These are phyloP conservation scores for Capronia epimyces DNA, from an alignment of 2,329 filamentous ascomycete species.

Conservation along the genomic window DNA sequence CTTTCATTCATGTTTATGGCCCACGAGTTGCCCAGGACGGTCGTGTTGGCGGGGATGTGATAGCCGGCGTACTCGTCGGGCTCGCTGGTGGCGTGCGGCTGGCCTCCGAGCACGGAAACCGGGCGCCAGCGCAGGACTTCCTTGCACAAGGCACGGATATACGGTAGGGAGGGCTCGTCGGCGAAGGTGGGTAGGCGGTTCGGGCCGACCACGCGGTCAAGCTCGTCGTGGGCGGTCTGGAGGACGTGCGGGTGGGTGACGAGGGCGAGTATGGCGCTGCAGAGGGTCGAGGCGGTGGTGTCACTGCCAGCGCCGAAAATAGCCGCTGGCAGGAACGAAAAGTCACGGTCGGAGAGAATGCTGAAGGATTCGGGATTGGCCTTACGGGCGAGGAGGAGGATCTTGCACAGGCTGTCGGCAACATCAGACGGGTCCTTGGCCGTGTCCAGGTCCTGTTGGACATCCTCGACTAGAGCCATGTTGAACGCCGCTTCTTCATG, in stretches of 20 bases:
- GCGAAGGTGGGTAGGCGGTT: constrained; percentile 45
- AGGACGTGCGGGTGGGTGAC: constrained; percentile 42
- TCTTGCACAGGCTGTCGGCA: no score
- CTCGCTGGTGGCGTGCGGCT: constrained; percentile 46
- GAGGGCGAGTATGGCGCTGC: constrained; percentile 32
- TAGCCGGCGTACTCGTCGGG: constrained; percentile 48
- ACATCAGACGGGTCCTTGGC: no score
- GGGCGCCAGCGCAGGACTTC: constrained; percentile 46
- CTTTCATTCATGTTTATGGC: constrained; percentile 32
- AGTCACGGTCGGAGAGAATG: constrained; percentile 42
- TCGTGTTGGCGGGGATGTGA: constrained; percentile 46
- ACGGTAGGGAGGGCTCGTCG: constrained; percentile 47
- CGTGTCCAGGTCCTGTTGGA: no score
- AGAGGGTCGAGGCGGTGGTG: constrained; percentile 31
- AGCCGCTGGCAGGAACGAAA: constrained; percentile 46
- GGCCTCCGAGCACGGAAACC: constrained; percentile 35
- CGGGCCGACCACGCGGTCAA: constrained; percentile 49
- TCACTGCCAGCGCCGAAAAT: constrained; percentile 33
- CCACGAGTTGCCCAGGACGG: constrained; percentile 44
- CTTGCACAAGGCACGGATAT: constrained; percentile 51
- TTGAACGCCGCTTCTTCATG: no score
- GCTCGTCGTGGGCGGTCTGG: constrained; percentile 42
- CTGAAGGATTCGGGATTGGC: constrained; percentile 46
- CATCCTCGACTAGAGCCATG: no score
- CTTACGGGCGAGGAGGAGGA: no score